Conservation (phyloP, 1,139 yeast species). For the Petasospora fabianii region DNA sequence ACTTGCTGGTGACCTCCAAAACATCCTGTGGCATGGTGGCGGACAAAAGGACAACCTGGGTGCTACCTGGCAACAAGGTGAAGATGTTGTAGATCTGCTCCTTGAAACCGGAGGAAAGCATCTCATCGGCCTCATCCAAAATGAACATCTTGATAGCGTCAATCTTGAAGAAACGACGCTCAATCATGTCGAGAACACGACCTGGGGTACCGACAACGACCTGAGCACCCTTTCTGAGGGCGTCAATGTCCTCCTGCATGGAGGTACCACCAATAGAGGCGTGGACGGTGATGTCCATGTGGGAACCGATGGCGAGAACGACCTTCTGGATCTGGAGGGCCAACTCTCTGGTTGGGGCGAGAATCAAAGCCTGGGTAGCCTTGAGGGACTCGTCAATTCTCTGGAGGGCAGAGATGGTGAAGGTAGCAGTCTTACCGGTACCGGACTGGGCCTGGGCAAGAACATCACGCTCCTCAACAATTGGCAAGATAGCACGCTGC, state of each 20-base stretch:
- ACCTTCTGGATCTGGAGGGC: conserved; percentile 98
- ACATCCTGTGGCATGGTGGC: conserved; percentile 99
- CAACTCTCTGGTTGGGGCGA: conserved; percentile 98
- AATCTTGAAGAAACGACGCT: conserved; percentile 87
- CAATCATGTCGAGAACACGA: conserved; percentile 96
- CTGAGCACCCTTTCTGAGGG: conserved; percentile 90
- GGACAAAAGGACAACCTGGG: conserved; percentile 93
- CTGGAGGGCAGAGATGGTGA: conserved; percentile 95
- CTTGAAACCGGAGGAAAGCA: conserved; percentile 95
- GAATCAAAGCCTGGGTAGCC: conserved; percentile 88
- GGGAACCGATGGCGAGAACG: conserved; percentile 88
- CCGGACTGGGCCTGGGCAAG: conserved; percentile 99
- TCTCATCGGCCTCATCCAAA: conserved; percentile 99
- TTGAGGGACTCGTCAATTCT: conserved; percentile 69
- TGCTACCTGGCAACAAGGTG: conserved; percentile 88
- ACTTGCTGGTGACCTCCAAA: conserved; percentile 91
- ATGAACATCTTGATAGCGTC: conserved; percentile 93
- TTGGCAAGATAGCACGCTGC: conserved; percentile 90
- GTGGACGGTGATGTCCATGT: conserved; percentile 91
- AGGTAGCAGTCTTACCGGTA: conserved; percentile 98
- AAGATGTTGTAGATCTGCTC: conserved; percentile 97
- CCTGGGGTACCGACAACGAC: conserved; percentile 99
- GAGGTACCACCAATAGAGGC: conserved; percentile 99
- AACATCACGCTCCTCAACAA: conserved; percentile 85
- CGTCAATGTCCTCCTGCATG: conserved; percentile 85